Percentiles rank a stretch among this genome's conserved stretches.
Evolutionary conservation across 768 basidiomycete species (phyloP).

Genomic region (Boletus barrowsii): DNA sequence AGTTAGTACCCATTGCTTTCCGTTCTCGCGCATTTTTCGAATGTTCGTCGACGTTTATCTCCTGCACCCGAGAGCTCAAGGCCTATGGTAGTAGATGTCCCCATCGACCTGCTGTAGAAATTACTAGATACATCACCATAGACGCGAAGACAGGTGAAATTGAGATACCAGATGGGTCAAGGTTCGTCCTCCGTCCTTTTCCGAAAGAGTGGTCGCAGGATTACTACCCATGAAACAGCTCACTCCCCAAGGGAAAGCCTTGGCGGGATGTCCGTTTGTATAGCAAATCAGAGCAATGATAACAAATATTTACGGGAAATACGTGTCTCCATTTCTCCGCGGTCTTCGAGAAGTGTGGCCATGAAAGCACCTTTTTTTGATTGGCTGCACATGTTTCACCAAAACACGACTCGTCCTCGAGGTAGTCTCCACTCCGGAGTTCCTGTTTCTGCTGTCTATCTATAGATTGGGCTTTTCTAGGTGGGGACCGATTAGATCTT

Average conservation of each 20-base stretch:
- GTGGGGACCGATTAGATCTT: slow-evolving; percentile 14
- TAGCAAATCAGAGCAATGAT: slow-evolving; percentile 12
- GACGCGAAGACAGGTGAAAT: slow-evolving; percentile 49
- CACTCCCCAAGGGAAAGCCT: slow-evolving; percentile 29
- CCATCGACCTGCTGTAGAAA: slow-evolving; percentile 62
- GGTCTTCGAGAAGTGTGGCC: slow-evolving; percentile 12
- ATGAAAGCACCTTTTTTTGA: slow-evolving; percentile 4
- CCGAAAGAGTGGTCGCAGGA: slow-evolving; percentile 4
- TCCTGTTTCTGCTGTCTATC: slow-evolving; percentile 31
- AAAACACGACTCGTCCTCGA: slow-evolving; percentile 17
- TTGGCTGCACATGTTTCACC: slow-evolving; percentile 25
- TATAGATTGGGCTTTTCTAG: slow-evolving; percentile 20
- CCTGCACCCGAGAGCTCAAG: slow-evolving; percentile 5
- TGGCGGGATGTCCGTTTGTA: slow-evolving; percentile 33
- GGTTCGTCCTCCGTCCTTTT: slow-evolving; percentile 34
- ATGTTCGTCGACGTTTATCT: slow-evolving; percentile 45
- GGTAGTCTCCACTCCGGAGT: slow-evolving; percentile 21
- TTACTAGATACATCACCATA: slow-evolving; percentile 55
- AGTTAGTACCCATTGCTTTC: slow-evolving; percentile 55
- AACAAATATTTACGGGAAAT: slow-evolving; percentile 4
- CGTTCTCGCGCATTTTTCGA: slow-evolving; percentile 70
- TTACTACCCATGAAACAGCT: slow-evolving; percentile 24
- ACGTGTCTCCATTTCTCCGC: slow-evolving; percentile 21
- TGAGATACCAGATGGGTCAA: slow-evolving; percentile 41
- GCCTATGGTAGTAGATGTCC: slow-evolving; percentile 50